Conservation (phyloP, 148 eudicot genomes). For the Chenopodium berlandieri region DNA sequence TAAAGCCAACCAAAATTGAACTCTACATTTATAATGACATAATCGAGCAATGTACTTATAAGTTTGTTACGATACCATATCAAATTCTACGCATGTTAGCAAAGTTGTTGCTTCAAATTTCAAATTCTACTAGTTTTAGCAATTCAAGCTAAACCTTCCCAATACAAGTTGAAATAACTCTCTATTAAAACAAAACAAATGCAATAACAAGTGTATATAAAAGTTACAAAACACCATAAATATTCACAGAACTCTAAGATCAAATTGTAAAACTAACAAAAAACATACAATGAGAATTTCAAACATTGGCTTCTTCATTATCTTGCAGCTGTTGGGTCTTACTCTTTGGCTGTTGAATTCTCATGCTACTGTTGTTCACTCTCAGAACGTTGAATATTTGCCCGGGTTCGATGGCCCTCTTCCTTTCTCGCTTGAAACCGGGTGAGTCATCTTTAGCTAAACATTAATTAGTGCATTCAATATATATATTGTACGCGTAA, state of each 20-base stretch:
- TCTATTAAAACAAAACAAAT: no score
- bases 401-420: slow-evolving; percentile 31
- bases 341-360: neutral
- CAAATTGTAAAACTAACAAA: neutral
- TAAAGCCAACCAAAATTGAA: neutral
- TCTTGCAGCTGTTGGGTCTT: neutral
- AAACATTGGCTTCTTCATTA: neutral
- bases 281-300: slow-evolving; percentile 3
- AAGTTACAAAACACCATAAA: neutral
- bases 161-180: neutral
- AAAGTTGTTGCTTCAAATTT: neutral
- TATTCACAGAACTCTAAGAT: neutral
- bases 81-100: neutral
- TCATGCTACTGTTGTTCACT: neutral
- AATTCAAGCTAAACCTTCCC: neutral
- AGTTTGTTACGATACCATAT: neutral
- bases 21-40: neutral
- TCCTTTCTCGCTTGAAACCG: slow-evolving; percentile 30
- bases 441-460: slow-evolving; percentile 12
- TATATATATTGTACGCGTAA: no score
- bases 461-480: no score
- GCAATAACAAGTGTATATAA: neutral
- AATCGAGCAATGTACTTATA: neutral
- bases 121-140: neutral
- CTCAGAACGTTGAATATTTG: slow-evolving; percentile 7